phyloP scores from a whole-genome alignment of 2,329 filamentous ascomycete genomes.

The Hypoxylon sp. region DNA sequence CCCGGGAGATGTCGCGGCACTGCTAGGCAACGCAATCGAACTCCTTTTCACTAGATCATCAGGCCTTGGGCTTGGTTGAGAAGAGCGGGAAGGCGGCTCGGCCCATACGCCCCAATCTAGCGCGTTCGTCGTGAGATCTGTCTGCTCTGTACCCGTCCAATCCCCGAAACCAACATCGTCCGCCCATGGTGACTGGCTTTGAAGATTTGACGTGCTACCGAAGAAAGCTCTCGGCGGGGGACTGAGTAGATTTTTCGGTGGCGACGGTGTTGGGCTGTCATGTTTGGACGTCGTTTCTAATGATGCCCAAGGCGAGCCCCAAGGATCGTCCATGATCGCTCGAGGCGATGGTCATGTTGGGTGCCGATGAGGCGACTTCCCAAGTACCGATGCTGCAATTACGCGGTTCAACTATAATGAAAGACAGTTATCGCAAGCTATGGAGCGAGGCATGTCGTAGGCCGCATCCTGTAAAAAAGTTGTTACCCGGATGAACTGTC shows the following conservation, averaged over 20 bases:
- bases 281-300: constrained; percentile 55
- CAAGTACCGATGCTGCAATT: constrained; percentile 11
- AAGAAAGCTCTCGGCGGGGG: constrained; percentile 60
- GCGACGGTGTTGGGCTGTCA: constrained; percentile 50
- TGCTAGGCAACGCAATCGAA: constrained; percentile 58
- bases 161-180: constrained; percentile 56
- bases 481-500: constrained; percentile 22
- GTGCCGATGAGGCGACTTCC: constrained; percentile 31
- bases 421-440: constrained; percentile 8
- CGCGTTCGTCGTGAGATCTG: constrained; percentile 42
- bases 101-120: constrained; percentile 53
- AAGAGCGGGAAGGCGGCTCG: constrained; percentile 48
- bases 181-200: constrained; percentile 58
- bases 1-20: constrained; percentile 54
- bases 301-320: constrained; percentile 71
- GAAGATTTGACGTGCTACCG: constrained; percentile 51
- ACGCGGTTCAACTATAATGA: constrained; percentile 27
- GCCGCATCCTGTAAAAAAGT: constrained; percentile 13
- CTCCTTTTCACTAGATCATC: constrained; percentile 54
- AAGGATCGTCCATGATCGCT: constrained; percentile 72
- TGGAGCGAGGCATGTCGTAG: constrained; percentile 26
- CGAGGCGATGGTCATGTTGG: constrained; percentile 50
- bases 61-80: constrained; percentile 52
- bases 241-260: constrained; percentile 55
- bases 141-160: constrained; percentile 54